These are phyloP conservation scores for Albifimbria verrucaria DNA, from an alignment of 2,329 filamentous ascomycete genomes.

Conservation along the genomic window DNA sequence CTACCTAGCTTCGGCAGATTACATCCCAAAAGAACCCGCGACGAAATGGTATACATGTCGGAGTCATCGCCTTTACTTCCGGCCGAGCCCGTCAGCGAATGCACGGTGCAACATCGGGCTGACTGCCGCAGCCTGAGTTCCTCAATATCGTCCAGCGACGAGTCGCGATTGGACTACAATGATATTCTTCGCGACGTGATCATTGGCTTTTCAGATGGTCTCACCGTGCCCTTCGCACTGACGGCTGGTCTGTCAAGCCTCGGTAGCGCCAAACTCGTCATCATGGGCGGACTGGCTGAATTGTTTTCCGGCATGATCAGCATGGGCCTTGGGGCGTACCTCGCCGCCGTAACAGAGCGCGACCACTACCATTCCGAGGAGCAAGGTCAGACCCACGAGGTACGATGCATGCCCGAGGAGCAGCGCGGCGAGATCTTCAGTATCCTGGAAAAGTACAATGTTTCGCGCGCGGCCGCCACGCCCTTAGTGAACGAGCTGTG, in stretches of 20 bases:
- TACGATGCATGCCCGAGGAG: constrained; percentile 37
- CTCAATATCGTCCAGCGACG: constrained; percentile 17
- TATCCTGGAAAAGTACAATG: constrained; percentile 47
- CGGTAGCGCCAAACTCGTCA: constrained; percentile 62
- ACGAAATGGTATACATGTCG: constrained; percentile 8
- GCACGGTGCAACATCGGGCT: constrained; percentile 17
- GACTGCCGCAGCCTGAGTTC: constrained; percentile 16
- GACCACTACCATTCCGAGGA: constrained; percentile 49
- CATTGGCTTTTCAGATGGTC: constrained; percentile 73
- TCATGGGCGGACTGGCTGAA: constrained; percentile 72
- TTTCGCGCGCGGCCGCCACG: constrained; percentile 39
- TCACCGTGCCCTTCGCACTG: constrained; percentile 77
- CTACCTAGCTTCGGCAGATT: no score
- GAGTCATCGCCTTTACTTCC: constrained; percentile 30
- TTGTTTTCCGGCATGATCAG: constrained; percentile 72
- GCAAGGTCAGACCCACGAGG: constrained; percentile 39
- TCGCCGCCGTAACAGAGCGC: constrained; percentile 59
- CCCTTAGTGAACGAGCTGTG: constrained; percentile 49
- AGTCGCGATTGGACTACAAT: constrained; percentile 32
- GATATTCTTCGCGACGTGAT: constrained; percentile 61
- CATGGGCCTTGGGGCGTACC: constrained; percentile 74
- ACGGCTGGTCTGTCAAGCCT: constrained; percentile 69
- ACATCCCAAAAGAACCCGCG: no score
- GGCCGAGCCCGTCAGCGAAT: constrained; percentile 26
- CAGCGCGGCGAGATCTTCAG: constrained; percentile 47